Evolutionary conservation across 2,329 filamentous ascomycete genomes (phyloP), one percentile per base, ranked within the genome.

Genomic region (Stagonosporopsis cucurbitacearum): DNA sequence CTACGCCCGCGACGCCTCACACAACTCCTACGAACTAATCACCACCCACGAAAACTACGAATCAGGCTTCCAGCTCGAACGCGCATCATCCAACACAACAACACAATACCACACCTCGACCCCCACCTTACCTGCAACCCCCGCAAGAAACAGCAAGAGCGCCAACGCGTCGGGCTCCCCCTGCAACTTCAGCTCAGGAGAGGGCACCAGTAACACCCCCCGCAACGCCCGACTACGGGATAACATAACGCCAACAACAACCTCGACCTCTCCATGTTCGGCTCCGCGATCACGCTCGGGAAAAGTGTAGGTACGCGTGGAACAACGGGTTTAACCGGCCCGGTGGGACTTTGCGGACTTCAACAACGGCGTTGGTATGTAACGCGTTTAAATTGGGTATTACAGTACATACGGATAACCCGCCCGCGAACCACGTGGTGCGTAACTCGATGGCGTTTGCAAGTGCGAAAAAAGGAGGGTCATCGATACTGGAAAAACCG

Each of bases 191-290:
- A 80, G 80, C 6, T 69, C 67, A 1, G 80, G 80, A 2, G 73
- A 74, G 15, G 80, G 80, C 7, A 82, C 82, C 47, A 59, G 80
- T 7, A 82, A 82, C 47, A 59, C 77, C 1, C 64, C 82, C 4
- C 74, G 76, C 20, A 78, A 78, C 9, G 76, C 79, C 0, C 75
- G 80, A n/a, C 69, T 82, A 0, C 82, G 79, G 78, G 75, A 82
- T 45, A 82, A 82, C 30, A 82, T 45, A 82, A 82, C 30, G 80
- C 81, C 4, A 80, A 82, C 23, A 80, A 82, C 46, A 79, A 80
- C 3, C 68, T 81, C 1, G 79, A 80, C 59, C 69, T 81, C 1
- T 80, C 63, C 63, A 67, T 70, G 69, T 81, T 81, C 49, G 74
- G 72, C 32, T 78, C 76, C 2, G 63, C 75, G 4, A 62, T 81